phyloP scores from a whole-genome alignment of 306 rosid genomes.

The Rubus parviflorus region DNA sequence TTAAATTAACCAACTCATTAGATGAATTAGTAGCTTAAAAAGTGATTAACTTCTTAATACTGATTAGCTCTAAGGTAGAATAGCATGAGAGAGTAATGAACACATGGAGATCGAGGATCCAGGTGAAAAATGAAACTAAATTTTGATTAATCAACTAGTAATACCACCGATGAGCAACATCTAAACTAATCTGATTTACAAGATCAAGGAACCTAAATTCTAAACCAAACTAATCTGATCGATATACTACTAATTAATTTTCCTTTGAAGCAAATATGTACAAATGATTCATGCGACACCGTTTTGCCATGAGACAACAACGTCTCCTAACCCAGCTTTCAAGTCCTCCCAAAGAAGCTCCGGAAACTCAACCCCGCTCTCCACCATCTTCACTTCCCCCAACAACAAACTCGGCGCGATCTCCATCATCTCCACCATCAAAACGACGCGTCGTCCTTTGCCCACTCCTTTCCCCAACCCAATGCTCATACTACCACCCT shows the following conservation, averaged over 20 bases:
- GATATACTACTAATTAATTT: no score
- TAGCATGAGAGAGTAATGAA: no score
- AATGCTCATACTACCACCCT: constrained; percentile 37
- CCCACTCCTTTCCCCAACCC: constrained; percentile 60
- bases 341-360: constrained; percentile 55
- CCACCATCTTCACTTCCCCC: constrained; percentile 56
- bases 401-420: constrained; percentile 44
- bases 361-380: constrained; percentile 60
- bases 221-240: neutral
- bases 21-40: no score
- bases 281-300: neutral
- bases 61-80: no score
- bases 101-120: neutral
- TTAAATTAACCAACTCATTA: no score
- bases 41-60: no score
- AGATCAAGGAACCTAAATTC: neutral
- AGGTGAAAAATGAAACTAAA: neutral
- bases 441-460: constrained; percentile 32
- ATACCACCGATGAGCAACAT: no score
- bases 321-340: constrained; percentile 47
- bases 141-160: neutral
- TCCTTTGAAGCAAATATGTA: no score
- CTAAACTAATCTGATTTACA: neutral
- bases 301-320: constrained; percentile 58
- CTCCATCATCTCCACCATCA: constrained; percentile 55